phyloP scores from a whole-genome alignment of 371 early-diverging fungal genomes.

The Saksenaea oblongispora region DNA sequence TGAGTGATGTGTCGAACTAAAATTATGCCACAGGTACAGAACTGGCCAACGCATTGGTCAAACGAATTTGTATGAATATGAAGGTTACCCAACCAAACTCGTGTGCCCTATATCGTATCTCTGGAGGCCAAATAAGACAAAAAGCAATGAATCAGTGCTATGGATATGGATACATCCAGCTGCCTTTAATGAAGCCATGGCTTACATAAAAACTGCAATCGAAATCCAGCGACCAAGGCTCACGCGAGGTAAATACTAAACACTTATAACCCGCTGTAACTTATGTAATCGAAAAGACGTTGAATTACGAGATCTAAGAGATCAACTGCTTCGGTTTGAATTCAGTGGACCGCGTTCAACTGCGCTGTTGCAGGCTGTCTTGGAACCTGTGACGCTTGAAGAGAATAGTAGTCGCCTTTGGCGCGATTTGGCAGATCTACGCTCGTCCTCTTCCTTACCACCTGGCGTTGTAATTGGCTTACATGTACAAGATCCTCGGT shows the following conservation, averaged over 20 bases:
- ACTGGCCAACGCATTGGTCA: constrained; percentile 64
- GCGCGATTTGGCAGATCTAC: constrained; percentile 46
- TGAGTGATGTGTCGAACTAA: not conserved
- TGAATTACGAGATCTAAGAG: constrained; percentile 33
- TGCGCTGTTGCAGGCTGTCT: constrained; percentile 63
- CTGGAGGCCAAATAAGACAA: constrained; percentile 55
- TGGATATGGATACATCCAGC: constrained; percentile 77
- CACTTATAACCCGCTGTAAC: not conserved
- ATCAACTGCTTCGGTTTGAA: constrained; percentile 65
- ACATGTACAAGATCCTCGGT: constrained; percentile 72
- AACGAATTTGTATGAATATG: constrained; percentile 51
- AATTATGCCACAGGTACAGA: constrained; percentile 43
- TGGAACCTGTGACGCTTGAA: constrained; percentile 34
- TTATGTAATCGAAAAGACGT: constrained; percentile 6
- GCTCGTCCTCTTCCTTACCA: constrained; percentile 70
- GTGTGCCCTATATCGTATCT: constrained; percentile 68
- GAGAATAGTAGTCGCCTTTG: constrained; percentile 35
- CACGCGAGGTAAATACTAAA: not conserved
- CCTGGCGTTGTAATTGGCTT: constrained; percentile 70
- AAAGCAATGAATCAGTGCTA: constrained; percentile 31
- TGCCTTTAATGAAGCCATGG: constrained; percentile 42
- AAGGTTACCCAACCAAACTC: constrained; percentile 56
- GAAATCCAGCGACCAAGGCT: not conserved
- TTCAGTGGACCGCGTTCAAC: constrained; percentile 79
- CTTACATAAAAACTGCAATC: not conserved